Evolutionary conservation across 495 filamentous ascomycete species (phyloP).

Genomic region (Pyronema domesticum): DNA sequence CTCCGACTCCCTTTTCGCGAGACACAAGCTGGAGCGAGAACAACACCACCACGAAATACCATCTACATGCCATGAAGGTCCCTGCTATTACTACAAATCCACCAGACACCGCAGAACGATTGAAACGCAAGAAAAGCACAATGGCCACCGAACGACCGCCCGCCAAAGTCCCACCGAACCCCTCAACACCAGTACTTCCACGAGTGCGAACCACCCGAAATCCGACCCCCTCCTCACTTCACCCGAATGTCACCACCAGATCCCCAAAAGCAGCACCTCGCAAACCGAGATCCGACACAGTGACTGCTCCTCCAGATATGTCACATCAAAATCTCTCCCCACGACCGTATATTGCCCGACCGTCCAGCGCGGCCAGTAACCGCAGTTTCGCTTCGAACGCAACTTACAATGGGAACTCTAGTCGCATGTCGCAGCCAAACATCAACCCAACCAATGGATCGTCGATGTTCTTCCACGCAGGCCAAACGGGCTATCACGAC

Average conservation of each 20-base stretch:
- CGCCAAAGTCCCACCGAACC: slow-evolving; percentile 9
- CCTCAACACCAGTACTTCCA: slow-evolving; percentile 15
- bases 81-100: slow-evolving; percentile 17
- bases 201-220: slow-evolving; percentile 11
- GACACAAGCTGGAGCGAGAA: neutral
- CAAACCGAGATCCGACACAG: slow-evolving; percentile 18
- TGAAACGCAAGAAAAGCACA: slow-evolving; percentile 9
- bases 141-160: slow-evolving; percentile 15
- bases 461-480: slow-evolving; percentile 20
- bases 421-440: neutral
- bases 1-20: neutral
- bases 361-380: slow-evolving; percentile 18
- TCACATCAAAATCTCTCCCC: slow-evolving; percentile 11
- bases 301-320: slow-evolving; percentile 14
- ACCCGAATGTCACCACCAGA: slow-evolving; percentile 18
- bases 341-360: slow-evolving; percentile 11
- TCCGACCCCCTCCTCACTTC: slow-evolving; percentile 9
- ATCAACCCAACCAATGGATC: neutral
- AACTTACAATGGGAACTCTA: slow-evolving; percentile 1
- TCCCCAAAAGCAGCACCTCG: slow-evolving; percentile 13
- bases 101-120: slow-evolving; percentile 11
- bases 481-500: slow-evolving; percentile 9
- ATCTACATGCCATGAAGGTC: slow-evolving; percentile 14
- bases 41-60: neutral
- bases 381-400: slow-evolving; percentile 10